Conservation (phyloP, 176 grass and related monocot genomes). For the Areca catechu region DNA sequence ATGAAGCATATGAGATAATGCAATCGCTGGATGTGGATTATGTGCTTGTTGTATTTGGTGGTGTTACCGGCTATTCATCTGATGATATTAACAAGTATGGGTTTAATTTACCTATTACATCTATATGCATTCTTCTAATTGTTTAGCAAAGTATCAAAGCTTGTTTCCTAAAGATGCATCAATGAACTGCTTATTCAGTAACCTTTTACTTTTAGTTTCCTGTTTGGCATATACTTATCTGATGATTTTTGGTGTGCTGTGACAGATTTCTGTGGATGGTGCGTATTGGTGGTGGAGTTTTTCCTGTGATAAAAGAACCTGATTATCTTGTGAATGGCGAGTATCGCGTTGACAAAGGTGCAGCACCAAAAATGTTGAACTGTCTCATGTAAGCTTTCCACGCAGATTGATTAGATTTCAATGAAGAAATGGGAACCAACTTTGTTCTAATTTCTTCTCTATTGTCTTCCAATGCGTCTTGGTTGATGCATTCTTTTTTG, state of each 20-base stretch:
- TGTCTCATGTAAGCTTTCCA: constrained; percentile 80
- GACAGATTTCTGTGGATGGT: constrained; percentile 92
- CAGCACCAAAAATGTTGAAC: constrained; percentile 96
- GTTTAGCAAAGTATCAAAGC: no score
- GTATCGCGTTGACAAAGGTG: constrained; percentile 95
- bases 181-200: no score
- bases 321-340: constrained; percentile 99
- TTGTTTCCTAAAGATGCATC: no score
- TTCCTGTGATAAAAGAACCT: constrained; percentile 95
- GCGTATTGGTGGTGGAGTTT: constrained; percentile 95
- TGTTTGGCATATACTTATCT: no score
- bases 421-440: background rate
- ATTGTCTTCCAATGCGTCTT: no score
- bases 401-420: no score
- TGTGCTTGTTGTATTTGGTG: constrained; percentile 97
- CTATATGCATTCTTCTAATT: no score
- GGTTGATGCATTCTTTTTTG: no score
- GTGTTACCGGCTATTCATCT: constrained; percentile 92
- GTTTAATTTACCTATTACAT: constrained; percentile 3
- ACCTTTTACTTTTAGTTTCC: no score
- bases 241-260: background rate
- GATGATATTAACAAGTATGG: constrained; percentile 99
- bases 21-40: constrained; percentile 91
- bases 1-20: constrained; percentile 99
- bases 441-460: constrained; percentile 2